Evolutionary conservation across 768 basidiomycete genomes (phyloP), one percentile per base, ranked within the genome.

Genomic region (Xerocomus potaroensis): DNA sequence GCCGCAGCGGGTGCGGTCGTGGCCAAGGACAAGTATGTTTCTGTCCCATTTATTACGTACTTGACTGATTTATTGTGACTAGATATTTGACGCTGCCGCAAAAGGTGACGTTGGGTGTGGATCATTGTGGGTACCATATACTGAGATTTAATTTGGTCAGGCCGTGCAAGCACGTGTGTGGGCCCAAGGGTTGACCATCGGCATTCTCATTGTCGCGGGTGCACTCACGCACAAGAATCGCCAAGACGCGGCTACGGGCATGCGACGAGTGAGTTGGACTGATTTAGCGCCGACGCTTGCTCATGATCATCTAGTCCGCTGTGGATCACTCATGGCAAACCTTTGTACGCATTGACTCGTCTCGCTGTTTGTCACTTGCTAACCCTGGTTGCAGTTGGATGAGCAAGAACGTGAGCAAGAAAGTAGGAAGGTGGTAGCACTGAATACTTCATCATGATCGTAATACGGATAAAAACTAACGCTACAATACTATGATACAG

Each of bases 101-200:
- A 38, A 63, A 63, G 58, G 62, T 64, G 37, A 29, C 22, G n/a
- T n/a, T n/a, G n/a, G n/a, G n/a, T n/a, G n/a, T 19, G 15, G 8
- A 10, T 12, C 11, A 14, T n/a, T 18, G 18, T 15, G 6, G 2
- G 11, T 1, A 15, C 7, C 24, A 4, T 23, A 22, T 32, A 16
- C 49, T 56, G 35, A 53, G 10, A 73, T 57, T 69, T 14, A 75
- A 78, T 48, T 69, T 14, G 76, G 78, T 48, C 32, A 73, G 74
- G 70, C 88, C 22, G 88, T 91, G 3, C 88, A 91, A 65, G 87
- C 84, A 26, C 86, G 88, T 77, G 84, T 90, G 83, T 90, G 87
- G 87, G 87, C 87, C 4, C 87, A 91, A 53, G 87, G 85, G 4
- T 63, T 90, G 47, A 91, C 87, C 0, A 80, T 91, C 36, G 86